These are phyloP conservation scores for Liriodendron chinense DNA, from an alignment of 164 flowering plant genomes.

Conservation along the genomic window DNA sequence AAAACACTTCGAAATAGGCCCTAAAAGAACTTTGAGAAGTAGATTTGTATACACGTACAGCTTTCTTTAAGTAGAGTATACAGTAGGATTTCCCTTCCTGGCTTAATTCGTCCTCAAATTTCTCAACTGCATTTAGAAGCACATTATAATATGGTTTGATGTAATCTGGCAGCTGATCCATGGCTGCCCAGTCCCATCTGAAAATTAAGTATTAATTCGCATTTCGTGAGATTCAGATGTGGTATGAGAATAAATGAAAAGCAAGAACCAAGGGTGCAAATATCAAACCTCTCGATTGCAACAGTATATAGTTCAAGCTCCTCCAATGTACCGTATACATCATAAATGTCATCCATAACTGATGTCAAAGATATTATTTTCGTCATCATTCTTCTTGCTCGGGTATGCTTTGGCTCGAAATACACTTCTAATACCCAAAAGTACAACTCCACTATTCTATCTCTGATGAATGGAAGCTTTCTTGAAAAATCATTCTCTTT, in stretches of 20 bases:
- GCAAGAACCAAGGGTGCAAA: too few relatives aligned
- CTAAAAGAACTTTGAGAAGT: too few relatives aligned
- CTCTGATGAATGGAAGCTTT: constrained; percentile 13
- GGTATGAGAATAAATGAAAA: neutral
- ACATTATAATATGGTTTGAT: neutral
- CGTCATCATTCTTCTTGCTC: neutral
- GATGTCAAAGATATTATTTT: neutral
- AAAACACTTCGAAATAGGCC: neutral
- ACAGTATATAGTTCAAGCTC: constrained; percentile 9
- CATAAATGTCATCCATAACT: constrained; percentile 12
- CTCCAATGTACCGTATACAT: constrained; percentile 5
- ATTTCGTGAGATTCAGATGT: too few relatives aligned
- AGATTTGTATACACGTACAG: neutral
- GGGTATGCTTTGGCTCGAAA: neutral
- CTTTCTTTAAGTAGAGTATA: neutral
- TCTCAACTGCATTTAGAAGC: neutral
- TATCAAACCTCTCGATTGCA: neutral
- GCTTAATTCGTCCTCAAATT: constrained; percentile 2
- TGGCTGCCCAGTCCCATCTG: neutral
- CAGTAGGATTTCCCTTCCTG: neutral
- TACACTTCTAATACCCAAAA: constrained; percentile 4
- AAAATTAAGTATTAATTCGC: neutral
- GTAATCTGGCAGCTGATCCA: neutral
- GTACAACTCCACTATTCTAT: constrained; percentile 11
- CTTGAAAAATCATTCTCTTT: neutral